Percentiles rank a stretch among this genome's conserved stretches.
These are phyloP conservation scores for Xylaria acuta DNA, from an alignment of 495 filamentous ascomycete genomes.

Conservation along the genomic window DNA sequence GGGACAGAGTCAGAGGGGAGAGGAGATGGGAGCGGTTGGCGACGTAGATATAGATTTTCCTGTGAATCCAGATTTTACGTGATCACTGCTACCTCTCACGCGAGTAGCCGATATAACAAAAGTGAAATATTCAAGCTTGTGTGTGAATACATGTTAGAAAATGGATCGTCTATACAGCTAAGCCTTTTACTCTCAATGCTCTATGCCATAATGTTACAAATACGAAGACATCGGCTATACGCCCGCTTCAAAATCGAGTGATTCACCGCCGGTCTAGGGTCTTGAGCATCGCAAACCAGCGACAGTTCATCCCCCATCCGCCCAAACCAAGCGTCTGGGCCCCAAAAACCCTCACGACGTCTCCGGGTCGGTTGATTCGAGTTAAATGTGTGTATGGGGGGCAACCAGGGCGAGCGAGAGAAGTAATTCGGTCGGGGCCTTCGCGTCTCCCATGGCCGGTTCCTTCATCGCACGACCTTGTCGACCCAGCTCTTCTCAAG, in stretches of 20 bases:
- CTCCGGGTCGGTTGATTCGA: not conserved
- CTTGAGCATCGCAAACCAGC: not conserved
- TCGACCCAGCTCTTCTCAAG: slow-evolving; percentile 89
- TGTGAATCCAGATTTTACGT: slow-evolving; percentile 37
- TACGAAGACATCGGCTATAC: slow-evolving; percentile 37
- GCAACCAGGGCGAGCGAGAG: not conserved
- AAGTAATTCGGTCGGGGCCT: too few species aligned
- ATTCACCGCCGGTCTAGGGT: not conserved
- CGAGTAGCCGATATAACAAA: not conserved
- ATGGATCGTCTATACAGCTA: slow-evolving; percentile 36
- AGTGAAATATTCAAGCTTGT: not conserved
- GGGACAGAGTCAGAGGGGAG: slow-evolving; percentile 30
- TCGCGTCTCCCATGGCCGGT: not conserved
- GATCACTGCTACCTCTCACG: not conserved
- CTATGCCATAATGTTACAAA: slow-evolving; percentile 37
- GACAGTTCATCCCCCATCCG: not conserved
- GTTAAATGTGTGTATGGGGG: not conserved
- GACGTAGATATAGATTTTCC: slow-evolving; percentile 34
- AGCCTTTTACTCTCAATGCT: slow-evolving; percentile 29
- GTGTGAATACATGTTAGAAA: slow-evolving; percentile 19
- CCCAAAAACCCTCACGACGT: not conserved
- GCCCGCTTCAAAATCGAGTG: slow-evolving; percentile 15
- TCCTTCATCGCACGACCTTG: slow-evolving; percentile 66
- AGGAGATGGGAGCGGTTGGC: not conserved
- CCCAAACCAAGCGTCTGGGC: not conserved